A percentile compares a stretch with the other conserved stretches of the same genome.
Evolutionary conservation across 1,284 basidiomycete genomes (phyloP).

Genomic region (Leccinum subrobustum): DNA sequence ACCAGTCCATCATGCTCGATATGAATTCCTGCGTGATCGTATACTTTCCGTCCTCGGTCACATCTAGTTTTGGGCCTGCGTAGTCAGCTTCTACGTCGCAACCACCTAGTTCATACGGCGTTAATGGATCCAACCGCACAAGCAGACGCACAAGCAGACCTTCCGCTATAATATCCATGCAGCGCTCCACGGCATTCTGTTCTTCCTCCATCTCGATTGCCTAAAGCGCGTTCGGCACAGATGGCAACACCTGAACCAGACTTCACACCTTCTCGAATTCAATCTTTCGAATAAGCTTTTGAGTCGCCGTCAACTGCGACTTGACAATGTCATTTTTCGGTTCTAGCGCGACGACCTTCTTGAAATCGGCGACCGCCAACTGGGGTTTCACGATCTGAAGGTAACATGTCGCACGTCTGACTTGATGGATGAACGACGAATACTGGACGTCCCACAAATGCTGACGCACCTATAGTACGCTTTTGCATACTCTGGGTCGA

Average conservation of each 20-base stretch:
- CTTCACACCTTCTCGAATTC: slow-evolving; percentile 82
- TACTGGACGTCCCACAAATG: neutral
- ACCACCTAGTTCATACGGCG: slow-evolving; percentile 45
- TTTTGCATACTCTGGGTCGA: slow-evolving; percentile 92
- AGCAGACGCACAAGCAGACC: slow-evolving; percentile 42
- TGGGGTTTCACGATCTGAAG: slow-evolving; percentile 88
- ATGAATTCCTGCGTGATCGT: slow-evolving; percentile 79
- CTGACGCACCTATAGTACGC: slow-evolving; percentile 74
- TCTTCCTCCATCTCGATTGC: slow-evolving; percentile 91
- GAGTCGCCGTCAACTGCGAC: slow-evolving; percentile 82
- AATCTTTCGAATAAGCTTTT: slow-evolving; percentile 85
- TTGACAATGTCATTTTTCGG: slow-evolving; percentile 83
- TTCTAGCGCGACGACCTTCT: slow-evolving; percentile 84
- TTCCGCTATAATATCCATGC: slow-evolving; percentile 76
- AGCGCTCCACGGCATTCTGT: slow-evolving; percentile 71
- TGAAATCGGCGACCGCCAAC: slow-evolving; percentile 83
- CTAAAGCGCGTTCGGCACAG: slow-evolving; percentile 37
- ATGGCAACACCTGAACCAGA: neutral
- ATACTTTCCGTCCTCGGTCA: slow-evolving; percentile 61
- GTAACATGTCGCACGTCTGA: slow-evolving; percentile 87
- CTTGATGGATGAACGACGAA: slow-evolving; percentile 6
- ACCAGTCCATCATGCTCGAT: slow-evolving; percentile 85
- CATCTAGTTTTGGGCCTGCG: slow-evolving; percentile 61
- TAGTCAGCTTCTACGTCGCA: slow-evolving; percentile 74
- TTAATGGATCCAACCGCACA: slow-evolving; percentile 5